Evolutionary conservation across 352 stramenopile species (phyloP).

Genomic region (Phytophthora megakarya): DNA sequence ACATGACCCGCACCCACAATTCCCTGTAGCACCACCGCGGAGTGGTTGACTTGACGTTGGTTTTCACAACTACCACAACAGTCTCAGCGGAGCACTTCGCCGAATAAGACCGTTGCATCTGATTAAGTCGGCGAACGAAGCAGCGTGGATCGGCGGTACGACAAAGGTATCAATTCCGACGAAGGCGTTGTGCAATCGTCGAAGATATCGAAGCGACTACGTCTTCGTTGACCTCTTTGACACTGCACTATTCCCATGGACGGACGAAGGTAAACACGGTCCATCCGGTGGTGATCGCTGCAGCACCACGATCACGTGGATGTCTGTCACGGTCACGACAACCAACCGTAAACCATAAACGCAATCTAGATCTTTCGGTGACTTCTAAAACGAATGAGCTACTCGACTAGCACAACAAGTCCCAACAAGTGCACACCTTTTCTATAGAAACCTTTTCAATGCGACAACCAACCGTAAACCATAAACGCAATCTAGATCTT

Average conservation of each 20-base stretch:
- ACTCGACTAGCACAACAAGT: no score
- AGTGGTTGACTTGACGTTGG: neutral
- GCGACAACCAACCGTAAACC: neutral
- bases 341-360: neutral
- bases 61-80: constrained; percentile 13
- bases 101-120: constrained; percentile 22
- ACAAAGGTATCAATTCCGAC: neutral
- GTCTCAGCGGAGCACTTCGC: neutral
- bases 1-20: no score
- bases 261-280: constrained; percentile 18
- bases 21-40: no score
- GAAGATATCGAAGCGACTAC: constrained; percentile 14
- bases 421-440: no score
- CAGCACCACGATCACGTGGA: constrained; percentile 25
- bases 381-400: no score
- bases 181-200: constrained; percentile 27
- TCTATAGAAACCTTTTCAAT: no score
- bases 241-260: neutral
- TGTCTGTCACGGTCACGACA: neutral
- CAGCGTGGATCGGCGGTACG: neutral
- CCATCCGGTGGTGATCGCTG: constrained; percentile 24
- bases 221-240: constrained; percentile 12
- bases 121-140: constrained; percentile 20
- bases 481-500: neutral
- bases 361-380: neutral